Conservation (phyloP, 179 eudicot genomes). For the Amaranthus tricolor region DNA sequence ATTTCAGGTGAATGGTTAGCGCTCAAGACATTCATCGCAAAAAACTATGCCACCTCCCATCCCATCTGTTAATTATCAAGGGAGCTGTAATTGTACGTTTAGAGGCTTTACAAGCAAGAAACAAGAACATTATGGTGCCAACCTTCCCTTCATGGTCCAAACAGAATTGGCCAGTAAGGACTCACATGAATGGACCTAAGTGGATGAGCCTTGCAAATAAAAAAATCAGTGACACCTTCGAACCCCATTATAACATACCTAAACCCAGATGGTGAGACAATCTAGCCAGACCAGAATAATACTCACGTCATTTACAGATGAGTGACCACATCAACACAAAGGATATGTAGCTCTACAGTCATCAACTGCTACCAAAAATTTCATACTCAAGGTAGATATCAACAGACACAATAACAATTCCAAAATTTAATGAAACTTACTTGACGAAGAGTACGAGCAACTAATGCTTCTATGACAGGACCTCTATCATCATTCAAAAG, state of each 20-base stretch:
- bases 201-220: background rate
- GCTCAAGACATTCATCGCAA: background rate
- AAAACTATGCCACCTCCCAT: background rate
- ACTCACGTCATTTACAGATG: background rate
- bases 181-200: background rate
- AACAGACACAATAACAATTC: background rate
- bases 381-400: slow-evolving; percentile 7
- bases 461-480: slow-evolving; percentile 95
- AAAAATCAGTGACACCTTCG: background rate
- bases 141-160: background rate
- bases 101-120: background rate
- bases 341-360: slow-evolving; percentile 2
- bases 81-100: background rate
- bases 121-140: background rate
- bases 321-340: background rate
- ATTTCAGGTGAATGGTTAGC: background rate
- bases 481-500: slow-evolving; percentile 98
- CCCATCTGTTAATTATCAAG: background rate
- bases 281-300: slow-evolving; percentile 3
- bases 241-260: background rate
- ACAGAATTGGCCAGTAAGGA: background rate
- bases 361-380: slow-evolving; percentile 1
- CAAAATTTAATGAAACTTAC: slow-evolving; percentile 31
- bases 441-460: slow-evolving; percentile 99
- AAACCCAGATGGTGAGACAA: background rate